phyloP scores from a whole-genome alignment of 805 yeast species.

The Metschnikowia lachancei region DNA sequence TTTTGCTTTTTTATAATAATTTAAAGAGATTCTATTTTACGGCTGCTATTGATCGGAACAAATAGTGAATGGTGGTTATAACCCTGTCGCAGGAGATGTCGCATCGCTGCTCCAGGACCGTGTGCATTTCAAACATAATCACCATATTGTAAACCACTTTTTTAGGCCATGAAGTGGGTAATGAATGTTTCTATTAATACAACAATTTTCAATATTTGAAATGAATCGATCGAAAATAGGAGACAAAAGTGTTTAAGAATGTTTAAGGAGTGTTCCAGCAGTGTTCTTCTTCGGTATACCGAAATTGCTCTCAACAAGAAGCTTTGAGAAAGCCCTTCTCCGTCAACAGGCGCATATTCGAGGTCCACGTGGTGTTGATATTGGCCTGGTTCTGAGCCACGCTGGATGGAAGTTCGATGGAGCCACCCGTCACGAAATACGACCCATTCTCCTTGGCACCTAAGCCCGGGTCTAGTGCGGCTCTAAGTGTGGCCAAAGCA shows the following conservation, averaged over 20 bases:
- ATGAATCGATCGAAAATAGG: too few species aligned
- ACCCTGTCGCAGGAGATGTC: too few species aligned
- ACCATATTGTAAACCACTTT: too few species aligned
- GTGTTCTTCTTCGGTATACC: too few species aligned
- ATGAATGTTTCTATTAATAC: too few species aligned
- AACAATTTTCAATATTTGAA: background rate
- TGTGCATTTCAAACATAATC: background rate
- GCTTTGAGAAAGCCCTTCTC: conserved; percentile 19
- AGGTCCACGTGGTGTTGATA: conserved; percentile 30
- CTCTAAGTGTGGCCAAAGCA: conserved; percentile 31
- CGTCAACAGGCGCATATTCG: conserved; percentile 24
- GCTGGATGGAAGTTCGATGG: conserved; percentile 21
- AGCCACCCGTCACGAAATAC: conserved; percentile 35
- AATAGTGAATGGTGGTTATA: too few species aligned
- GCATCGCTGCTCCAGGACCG: too few species aligned
- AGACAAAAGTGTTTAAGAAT: too few species aligned
- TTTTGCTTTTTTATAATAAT: too few species aligned
- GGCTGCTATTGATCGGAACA: too few species aligned
- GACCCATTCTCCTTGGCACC: conserved; percentile 27
- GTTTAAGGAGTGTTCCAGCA: too few species aligned
- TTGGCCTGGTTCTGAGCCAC: conserved; percentile 25
- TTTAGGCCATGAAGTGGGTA: background rate
- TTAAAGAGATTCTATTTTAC: too few species aligned
- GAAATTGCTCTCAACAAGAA: background rate
- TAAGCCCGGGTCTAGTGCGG: conserved; percentile 31